Base-by-base conservation (phyloP, 768 basidiomycete species). In the Auriscalpium vulgare region DNA sequence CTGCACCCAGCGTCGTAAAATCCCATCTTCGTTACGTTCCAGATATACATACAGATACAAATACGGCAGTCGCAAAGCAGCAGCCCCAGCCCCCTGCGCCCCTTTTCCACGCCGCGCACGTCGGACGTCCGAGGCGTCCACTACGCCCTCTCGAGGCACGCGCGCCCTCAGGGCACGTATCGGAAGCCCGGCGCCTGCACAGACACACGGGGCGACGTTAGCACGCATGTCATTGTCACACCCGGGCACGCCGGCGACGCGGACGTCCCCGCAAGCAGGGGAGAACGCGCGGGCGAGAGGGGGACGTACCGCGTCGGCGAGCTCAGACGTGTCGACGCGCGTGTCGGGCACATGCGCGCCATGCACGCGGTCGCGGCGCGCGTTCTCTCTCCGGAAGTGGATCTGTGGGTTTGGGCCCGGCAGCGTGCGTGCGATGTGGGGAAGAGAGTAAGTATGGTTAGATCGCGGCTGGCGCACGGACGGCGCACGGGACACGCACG, bases 311-410 rank as follows among this genome's bases (percentile, higher is more conserved):
- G 82, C 75, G 63, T 88, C 87, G 1, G 87, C 87, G 8, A 85
- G 65, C 58, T 84, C 78, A 29, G 76, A 73, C 0, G 83, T 87
- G 61, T 88, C 79, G 17, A 88, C 81, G 17, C 70, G 75, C 8
- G 72, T 73, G 56, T 77, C 69, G 8, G 68, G 69, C 51, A 72
- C 68, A 1, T 76, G 78, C 52, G 73, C 74, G 1, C 87, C 87
- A 55, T 82, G 79, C 29, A 70, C 56, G 46, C 67, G 69, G 62
- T 88, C 76, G 43, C 86, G 72, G 14, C 74, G 73, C 5, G 73
- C 70, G 56, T 88, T 89, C 34, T 87, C 85, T 62, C 68, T 61
- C 43, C 80, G 79, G 62, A 85, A 89, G 1, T 84, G 85, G 13
- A 78, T 68, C 86, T 88, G 53, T 21, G 21, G 21, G 21, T 21